These are phyloP conservation scores for Fusarium zealandicum DNA, from an alignment of 2,329 filamentous ascomycete genomes.

Conservation along the genomic window DNA sequence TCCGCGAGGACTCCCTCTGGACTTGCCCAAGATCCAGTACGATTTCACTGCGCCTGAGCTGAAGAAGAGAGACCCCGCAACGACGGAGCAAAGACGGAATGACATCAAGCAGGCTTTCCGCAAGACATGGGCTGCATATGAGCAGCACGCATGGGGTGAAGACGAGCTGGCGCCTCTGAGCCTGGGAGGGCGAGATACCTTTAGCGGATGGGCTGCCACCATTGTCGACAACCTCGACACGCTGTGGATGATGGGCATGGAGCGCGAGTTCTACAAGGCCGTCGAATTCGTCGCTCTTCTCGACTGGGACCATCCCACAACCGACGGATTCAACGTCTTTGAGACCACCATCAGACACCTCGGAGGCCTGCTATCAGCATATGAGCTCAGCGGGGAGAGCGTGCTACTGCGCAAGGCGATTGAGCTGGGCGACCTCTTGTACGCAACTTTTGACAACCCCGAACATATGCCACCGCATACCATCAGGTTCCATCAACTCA, in stretches of 20 bases:
- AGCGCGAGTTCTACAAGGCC: slow-evolving; percentile 67
- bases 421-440: slow-evolving; percentile 68
- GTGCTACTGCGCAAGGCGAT: slow-evolving; percentile 64
- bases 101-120: slow-evolving; percentile 57
- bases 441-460: slow-evolving; percentile 70
- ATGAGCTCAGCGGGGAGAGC: slow-evolving; percentile 67
- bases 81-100: slow-evolving; percentile 27
- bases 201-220: slow-evolving; percentile 69
- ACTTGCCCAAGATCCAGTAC: slow-evolving; percentile 33
- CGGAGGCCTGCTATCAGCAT: slow-evolving; percentile 70
- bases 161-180: slow-evolving; percentile 66
- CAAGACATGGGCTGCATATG: slow-evolving; percentile 66
- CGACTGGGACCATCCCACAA: slow-evolving; percentile 57
- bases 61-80: slow-evolving; percentile 17
- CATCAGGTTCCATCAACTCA: slow-evolving; percentile 52
- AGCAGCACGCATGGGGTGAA: slow-evolving; percentile 64
- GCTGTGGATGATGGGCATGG: slow-evolving; percentile 72
- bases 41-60: slow-evolving; percentile 27
- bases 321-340: slow-evolving; percentile 64
- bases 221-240: slow-evolving; percentile 69
- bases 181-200: slow-evolving; percentile 57
- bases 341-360: slow-evolving; percentile 74
- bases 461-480: slow-evolving; percentile 66
- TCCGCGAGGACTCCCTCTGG: slow-evolving; percentile 15
- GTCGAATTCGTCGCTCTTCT: slow-evolving; percentile 57